Conservation (phyloP, 2,329 filamentous ascomycete species). For the Aspergillus spinulosporus region DNA sequence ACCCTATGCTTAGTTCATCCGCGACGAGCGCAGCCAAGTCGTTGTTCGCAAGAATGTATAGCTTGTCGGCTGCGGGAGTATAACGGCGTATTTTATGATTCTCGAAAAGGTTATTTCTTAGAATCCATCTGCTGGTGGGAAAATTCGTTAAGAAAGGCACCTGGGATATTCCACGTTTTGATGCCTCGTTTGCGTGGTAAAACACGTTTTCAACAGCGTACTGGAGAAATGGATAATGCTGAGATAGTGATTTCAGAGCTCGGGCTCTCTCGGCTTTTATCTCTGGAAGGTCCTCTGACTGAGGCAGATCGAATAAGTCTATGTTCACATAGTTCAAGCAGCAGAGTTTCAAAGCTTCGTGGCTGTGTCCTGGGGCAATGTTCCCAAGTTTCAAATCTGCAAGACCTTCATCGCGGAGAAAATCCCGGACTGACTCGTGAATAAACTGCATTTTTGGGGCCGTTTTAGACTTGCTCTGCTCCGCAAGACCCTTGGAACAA, state of each 20-base stretch:
- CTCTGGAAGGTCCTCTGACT: neutral
- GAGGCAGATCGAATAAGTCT: neutral
- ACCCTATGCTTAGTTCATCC: no score
- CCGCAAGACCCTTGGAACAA: constrained; percentile 36
- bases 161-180: constrained; percentile 22
- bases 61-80: constrained; percentile 4
- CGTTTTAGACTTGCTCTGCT: constrained; percentile 25
- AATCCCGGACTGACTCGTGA: constrained; percentile 39
- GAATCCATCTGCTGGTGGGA: constrained; percentile 31
- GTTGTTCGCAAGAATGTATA: constrained; percentile 22
- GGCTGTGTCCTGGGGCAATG: constrained; percentile 33
- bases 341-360: constrained; percentile 46
- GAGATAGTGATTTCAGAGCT: neutral
- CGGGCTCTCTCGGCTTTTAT: neutral
- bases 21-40: no score
- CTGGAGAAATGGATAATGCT: constrained; percentile 41
- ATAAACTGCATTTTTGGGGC: constrained; percentile 36
- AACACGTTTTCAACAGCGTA: constrained; percentile 32
- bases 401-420: constrained; percentile 31
- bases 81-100: constrained; percentile 32
- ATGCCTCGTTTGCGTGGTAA: constrained; percentile 31
- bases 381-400: constrained; percentile 32
- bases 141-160: constrained; percentile 30
- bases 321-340: constrained; percentile 17
- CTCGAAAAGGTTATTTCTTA: constrained; percentile 36